Conservation (phyloP, 1,284 basidiomycete genomes). For the Ceratobasidium sp. region DNA sequence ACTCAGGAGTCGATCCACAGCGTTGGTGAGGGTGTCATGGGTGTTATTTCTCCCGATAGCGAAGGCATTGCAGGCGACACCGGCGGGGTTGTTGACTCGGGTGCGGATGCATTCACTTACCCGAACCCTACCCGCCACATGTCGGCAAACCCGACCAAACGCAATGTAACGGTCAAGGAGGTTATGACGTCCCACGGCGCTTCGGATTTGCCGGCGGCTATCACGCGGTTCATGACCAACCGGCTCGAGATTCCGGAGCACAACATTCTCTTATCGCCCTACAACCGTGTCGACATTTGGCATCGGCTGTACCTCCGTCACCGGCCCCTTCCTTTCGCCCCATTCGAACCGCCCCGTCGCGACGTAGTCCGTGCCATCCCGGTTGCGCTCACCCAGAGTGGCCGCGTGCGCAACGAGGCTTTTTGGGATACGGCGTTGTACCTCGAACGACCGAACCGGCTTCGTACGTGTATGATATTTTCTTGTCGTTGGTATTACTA, state of each 20-base stretch:
- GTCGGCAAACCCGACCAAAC: neutral
- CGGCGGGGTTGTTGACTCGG: neutral
- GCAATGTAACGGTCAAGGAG: neutral
- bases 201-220: neutral
- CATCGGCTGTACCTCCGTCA: conserved; percentile 23
- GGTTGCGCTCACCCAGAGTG: neutral
- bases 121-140: neutral
- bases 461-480: neutral
- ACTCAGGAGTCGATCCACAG: neutral
- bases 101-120: neutral
- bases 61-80: neutral
- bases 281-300: conserved; percentile 7
- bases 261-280: neutral
- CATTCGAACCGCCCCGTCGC: neutral
- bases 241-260: neutral
- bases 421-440: conserved; percentile 13
- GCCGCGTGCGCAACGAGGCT: neutral
- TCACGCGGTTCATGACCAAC: neutral
- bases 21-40: neutral
- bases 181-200: neutral
- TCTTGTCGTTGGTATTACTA: neutral
- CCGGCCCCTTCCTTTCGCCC: conserved; percentile 9
- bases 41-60: neutral
- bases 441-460: neutral
- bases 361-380: conserved; percentile 14